Conservation (phyloP, 2,329 filamentous ascomycete species). For the Colletotrichum melonis region DNA sequence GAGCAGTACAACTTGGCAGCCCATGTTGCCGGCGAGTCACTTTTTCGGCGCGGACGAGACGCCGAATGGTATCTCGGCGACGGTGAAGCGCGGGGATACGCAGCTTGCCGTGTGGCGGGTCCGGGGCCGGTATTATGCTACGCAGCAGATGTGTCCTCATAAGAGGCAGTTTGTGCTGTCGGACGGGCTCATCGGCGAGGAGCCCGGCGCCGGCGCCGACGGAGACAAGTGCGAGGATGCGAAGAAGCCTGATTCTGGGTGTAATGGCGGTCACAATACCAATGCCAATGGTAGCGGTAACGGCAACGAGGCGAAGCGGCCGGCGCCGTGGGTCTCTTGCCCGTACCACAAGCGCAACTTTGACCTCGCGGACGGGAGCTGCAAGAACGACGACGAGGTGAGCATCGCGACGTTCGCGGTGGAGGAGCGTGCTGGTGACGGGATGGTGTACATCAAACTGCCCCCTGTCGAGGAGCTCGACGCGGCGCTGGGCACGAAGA, state of each 20-base stretch:
- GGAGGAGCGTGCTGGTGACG: slow-evolving; percentile 75
- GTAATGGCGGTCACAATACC: slow-evolving; percentile 43
- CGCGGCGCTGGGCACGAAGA: slow-evolving; percentile 78
- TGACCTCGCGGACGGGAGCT: slow-evolving; percentile 77
- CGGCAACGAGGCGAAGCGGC: neutral
- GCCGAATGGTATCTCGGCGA: slow-evolving; percentile 79
- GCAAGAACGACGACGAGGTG: slow-evolving; percentile 78
- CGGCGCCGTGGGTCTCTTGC: slow-evolving; percentile 82
- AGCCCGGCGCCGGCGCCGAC: slow-evolving; percentile 41
- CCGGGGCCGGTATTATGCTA: slow-evolving; percentile 82
- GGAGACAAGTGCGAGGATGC: slow-evolving; percentile 45
- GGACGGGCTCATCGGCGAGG: slow-evolving; percentile 84
- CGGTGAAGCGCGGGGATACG: slow-evolving; percentile 87
- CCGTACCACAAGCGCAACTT: slow-evolving; percentile 93
- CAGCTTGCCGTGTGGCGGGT: slow-evolving; percentile 91
- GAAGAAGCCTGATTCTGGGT: slow-evolving; percentile 44
- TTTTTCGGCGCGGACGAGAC: slow-evolving; percentile 73
- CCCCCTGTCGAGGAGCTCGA: slow-evolving; percentile 87
- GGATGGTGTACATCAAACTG: slow-evolving; percentile 82
- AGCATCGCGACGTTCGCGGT: slow-evolving; percentile 86
- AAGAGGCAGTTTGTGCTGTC: slow-evolving; percentile 91
- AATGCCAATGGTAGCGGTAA: too few relatives aligned
- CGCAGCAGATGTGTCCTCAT: slow-evolving; percentile 95
- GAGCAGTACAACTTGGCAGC: slow-evolving; percentile 79
- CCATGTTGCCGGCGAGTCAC: slow-evolving; percentile 76